Evolutionary conservation across 2,329 filamentous ascomycete species (phyloP).

Genomic region (Dactylellina haptotyla): DNA sequence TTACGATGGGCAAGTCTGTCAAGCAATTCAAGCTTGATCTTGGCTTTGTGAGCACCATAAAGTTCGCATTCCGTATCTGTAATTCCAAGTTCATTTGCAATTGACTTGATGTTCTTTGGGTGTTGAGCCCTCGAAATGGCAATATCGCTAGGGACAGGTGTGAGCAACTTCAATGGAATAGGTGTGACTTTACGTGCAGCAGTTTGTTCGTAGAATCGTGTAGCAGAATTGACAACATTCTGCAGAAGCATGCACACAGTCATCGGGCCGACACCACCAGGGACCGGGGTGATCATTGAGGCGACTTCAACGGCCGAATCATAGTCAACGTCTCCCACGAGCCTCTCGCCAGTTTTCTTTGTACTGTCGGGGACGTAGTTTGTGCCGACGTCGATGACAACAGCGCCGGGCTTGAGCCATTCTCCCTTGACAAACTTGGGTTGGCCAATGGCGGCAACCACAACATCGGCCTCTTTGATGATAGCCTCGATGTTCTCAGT

Average conservation of each 20-base stretch:
- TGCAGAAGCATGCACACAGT: constrained; percentile 97
- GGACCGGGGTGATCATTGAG: constrained; percentile 89
- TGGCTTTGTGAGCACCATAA: constrained; percentile 94
- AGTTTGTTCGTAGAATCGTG: constrained; percentile 81
- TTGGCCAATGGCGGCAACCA: constrained; percentile 91
- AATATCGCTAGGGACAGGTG: constrained; percentile 94
- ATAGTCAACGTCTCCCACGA: constrained; percentile 95
- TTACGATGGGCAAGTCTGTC: constrained; percentile 85
- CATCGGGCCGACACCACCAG: constrained; percentile 97
- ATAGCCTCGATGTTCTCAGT: constrained; percentile 78
- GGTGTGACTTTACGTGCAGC: constrained; percentile 82
- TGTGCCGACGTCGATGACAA: constrained; percentile 97
- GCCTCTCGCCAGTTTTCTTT: constrained; percentile 89
- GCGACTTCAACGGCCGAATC: constrained; percentile 85
- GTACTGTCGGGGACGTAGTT: constrained; percentile 91
- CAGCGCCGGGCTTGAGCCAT: constrained; percentile 92
- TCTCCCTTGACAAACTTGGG: constrained; percentile 90
- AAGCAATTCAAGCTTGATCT: constrained; percentile 84
- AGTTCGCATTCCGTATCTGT: constrained; percentile 88
- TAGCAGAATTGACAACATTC: constrained; percentile 90
- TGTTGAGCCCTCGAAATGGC: constrained; percentile 86
- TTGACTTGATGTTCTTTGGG: constrained; percentile 87
- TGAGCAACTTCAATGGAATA: constrained; percentile 80
- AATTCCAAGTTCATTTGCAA: constrained; percentile 89
- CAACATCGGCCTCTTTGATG: constrained; percentile 84